These are phyloP conservation scores for Trichoderma breve DNA, from an alignment of 2,329 filamentous ascomycete genomes.

Conservation along the genomic window DNA sequence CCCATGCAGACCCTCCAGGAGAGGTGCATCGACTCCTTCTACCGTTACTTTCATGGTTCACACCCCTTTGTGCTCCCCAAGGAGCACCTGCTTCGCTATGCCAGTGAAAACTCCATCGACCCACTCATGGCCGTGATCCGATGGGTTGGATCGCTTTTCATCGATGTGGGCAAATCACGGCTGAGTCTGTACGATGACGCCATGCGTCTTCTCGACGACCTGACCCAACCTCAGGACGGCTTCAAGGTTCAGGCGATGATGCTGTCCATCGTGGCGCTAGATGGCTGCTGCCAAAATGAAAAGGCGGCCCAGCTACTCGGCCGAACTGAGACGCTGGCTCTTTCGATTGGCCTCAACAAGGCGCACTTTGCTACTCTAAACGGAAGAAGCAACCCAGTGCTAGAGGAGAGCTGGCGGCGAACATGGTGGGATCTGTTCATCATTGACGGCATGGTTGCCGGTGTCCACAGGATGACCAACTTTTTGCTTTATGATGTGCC, in stretches of 20 bases:
- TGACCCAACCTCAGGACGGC: slow-evolving; percentile 49
- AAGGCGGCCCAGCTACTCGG: slow-evolving; percentile 66
- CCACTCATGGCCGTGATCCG: slow-evolving; percentile 54
- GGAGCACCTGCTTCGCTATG: slow-evolving; percentile 46
- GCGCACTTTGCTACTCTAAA: slow-evolving; percentile 63
- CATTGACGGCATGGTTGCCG: slow-evolving; percentile 81
- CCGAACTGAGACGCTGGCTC: slow-evolving; percentile 66
- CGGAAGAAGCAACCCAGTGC: slow-evolving; percentile 61
- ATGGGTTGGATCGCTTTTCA: slow-evolving; percentile 56
- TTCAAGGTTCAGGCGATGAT: slow-evolving; percentile 76
- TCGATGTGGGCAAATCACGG: slow-evolving; percentile 47
- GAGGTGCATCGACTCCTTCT: slow-evolving; percentile 57
- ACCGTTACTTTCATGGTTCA: slow-evolving; percentile 55
- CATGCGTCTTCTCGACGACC: slow-evolving; percentile 48
- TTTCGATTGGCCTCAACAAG: slow-evolving; percentile 74
- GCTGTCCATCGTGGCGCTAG: slow-evolving; percentile 72
- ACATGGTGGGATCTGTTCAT: slow-evolving; percentile 89
- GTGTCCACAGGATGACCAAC: slow-evolving; percentile 69
- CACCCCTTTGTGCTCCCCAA: slow-evolving; percentile 60
- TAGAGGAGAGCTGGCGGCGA: slow-evolving; percentile 80
- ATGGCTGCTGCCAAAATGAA: slow-evolving; percentile 70
- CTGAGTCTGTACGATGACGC: slow-evolving; percentile 59
- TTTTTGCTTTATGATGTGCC: slow-evolving; percentile 67
- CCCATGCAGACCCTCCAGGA: slow-evolving; percentile 43
- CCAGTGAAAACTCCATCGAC: slow-evolving; percentile 48